Evolutionary conservation across 768 basidiomycete species (phyloP).

Genomic region (Tremella fuciformis): DNA sequence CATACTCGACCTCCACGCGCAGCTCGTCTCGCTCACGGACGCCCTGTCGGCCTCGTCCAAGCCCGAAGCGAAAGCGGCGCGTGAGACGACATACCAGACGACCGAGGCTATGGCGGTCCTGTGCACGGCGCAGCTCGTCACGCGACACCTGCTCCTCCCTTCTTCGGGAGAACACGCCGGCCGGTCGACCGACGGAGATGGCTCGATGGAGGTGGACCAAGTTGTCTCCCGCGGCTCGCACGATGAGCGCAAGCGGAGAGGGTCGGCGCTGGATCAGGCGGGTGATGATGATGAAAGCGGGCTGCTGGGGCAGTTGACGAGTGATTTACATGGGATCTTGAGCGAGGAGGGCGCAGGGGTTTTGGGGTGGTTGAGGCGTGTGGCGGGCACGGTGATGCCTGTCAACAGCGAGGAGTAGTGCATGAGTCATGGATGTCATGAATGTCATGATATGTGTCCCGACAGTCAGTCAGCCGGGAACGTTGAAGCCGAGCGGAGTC

Average conservation of each 20-base stretch:
- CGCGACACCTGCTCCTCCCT: constrained; percentile 13
- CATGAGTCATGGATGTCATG: not conserved
- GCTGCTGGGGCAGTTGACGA: not conserved
- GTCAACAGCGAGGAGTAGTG: not conserved
- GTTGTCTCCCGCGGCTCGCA: not conserved
- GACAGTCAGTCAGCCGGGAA: too few relatives aligned
- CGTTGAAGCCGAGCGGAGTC: too few relatives aligned
- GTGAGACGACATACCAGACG: constrained; percentile 9
- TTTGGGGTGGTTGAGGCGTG: not conserved
- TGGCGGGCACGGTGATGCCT: not conserved
- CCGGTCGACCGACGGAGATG: constrained; percentile 1
- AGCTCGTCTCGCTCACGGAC: constrained; percentile 12
- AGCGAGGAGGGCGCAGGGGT: not conserved
- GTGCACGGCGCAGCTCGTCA: constrained; percentile 22
- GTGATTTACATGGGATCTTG: too few relatives aligned
- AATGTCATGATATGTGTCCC: not conserved
- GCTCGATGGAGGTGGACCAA: not conserved
- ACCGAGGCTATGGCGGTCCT: constrained; percentile 17
- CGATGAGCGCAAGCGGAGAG: not conserved
- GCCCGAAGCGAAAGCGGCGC: constrained; percentile 4
- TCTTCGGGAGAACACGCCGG: too few relatives aligned
- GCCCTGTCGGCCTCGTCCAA: constrained; percentile 5
- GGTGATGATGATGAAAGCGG: not conserved
- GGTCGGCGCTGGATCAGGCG: not conserved
- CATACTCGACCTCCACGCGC: constrained; percentile 13